These are phyloP conservation scores for Kalaharituber pfeilii DNA, from an alignment of 2,329 filamentous ascomycete species.

Conservation along the genomic window DNA sequence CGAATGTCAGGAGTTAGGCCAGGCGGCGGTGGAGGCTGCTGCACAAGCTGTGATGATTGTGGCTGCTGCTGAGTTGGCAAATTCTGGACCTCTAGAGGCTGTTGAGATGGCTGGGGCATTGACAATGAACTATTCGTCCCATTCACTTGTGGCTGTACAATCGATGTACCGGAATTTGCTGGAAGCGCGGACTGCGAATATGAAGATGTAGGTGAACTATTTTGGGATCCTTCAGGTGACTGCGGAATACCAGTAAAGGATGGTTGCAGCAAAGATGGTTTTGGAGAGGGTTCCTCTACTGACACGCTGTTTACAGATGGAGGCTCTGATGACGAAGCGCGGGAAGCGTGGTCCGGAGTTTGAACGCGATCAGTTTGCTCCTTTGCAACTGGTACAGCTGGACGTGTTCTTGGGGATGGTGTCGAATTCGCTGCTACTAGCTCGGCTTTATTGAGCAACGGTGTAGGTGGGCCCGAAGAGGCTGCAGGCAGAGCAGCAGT, in stretches of 20 bases:
- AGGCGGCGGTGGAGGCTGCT: conserved; percentile 7
- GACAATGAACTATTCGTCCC: background rate
- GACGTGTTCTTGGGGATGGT: background rate
- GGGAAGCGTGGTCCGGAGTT: background rate
- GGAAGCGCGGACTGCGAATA: background rate
- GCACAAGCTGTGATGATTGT: conserved; percentile 6
- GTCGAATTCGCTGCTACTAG: conserved; percentile 25
- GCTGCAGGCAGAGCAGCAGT: conserved; percentile 6
- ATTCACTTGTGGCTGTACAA: background rate
- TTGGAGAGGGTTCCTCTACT: background rate
- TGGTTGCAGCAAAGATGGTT: background rate
- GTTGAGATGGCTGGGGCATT: background rate
- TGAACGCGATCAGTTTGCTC: background rate
- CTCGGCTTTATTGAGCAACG: conserved; percentile 31
- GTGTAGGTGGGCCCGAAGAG: conserved; percentile 27
- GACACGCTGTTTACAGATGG: background rate
- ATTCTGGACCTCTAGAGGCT: background rate
- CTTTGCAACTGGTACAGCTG: background rate
- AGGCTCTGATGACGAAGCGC: background rate
- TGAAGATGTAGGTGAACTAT: background rate
- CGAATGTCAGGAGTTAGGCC: conserved; percentile 11
- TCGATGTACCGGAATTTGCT: background rate
- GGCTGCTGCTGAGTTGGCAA: background rate
- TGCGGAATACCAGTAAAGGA: background rate
- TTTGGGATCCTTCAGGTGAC: background rate